These are phyloP conservation scores for Candida chauliodis DNA, from an alignment of 805 yeast species.

Conservation along the genomic window DNA sequence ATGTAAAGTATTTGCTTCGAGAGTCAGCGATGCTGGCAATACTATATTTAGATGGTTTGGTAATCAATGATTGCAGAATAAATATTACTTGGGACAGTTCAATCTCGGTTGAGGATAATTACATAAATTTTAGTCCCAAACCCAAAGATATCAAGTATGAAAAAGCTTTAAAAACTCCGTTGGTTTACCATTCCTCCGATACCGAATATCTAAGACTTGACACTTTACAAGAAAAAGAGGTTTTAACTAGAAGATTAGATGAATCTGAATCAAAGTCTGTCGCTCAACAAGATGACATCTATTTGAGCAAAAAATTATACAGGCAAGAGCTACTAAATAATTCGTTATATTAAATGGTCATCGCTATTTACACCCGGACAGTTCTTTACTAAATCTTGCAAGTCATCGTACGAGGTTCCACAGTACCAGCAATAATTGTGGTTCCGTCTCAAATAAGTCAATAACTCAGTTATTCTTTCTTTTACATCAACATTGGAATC, in stretches of 20 bases:
- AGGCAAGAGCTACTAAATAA: conserved; percentile 11
- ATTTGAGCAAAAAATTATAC: conserved; percentile 13
- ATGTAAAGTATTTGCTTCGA: conserved; percentile 26
- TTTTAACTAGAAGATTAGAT: conserved; percentile 10
- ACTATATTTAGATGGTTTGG: conserved; percentile 26
- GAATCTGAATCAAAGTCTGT: conserved; percentile 16
- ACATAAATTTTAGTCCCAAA: conserved; percentile 4
- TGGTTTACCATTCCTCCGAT: conserved; percentile 15
- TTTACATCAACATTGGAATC: neutral
- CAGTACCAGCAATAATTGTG: conserved; percentile 50
- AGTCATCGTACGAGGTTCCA: conserved; percentile 36
- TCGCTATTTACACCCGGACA: conserved; percentile 51
- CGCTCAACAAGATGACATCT: conserved; percentile 15
- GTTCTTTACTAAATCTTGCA: conserved; percentile 32
- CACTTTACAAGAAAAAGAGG: conserved; percentile 12
- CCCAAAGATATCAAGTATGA: conserved; percentile 8
- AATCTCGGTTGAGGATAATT: conserved; percentile 5
- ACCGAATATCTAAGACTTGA: conserved; percentile 18
- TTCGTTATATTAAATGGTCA: conserved; percentile 29
- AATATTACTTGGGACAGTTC: conserved; percentile 29
- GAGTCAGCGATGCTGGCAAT: conserved; percentile 37
- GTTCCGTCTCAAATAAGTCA: conserved; percentile 35
- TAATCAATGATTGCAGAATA: conserved; percentile 26
- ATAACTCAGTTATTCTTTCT: conserved; percentile 24
- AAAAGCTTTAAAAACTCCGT: conserved; percentile 16